Percentiles rank a stretch among this genome's conserved stretches.
Conservation (phyloP, 2,329 filamentous ascomycete genomes). For the Colletotrichum sojae region DNA sequence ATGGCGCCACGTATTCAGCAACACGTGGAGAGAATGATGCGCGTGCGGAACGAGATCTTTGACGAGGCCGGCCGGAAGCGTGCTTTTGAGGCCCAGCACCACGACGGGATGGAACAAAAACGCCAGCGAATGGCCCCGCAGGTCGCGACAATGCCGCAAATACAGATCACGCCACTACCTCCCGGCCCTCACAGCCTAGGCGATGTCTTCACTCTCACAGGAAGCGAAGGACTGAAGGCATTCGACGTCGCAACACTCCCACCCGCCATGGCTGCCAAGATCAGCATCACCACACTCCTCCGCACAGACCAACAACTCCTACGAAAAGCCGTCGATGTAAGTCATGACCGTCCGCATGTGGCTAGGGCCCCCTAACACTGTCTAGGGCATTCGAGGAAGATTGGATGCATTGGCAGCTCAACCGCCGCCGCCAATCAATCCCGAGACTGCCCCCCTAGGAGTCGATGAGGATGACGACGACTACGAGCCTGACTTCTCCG, state of each 20-base stretch:
- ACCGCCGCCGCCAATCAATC: conserved; percentile 64
- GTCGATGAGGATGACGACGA: conserved; percentile 85
- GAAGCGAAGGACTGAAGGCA: conserved; percentile 78
- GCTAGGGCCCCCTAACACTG: conserved; percentile 41
- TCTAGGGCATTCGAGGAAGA: conserved; percentile 67
- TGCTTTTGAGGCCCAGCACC: conserved; percentile 77
- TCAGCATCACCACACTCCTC: conserved; percentile 84
- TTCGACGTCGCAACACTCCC: conserved; percentile 90
- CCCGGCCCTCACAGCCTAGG: conserved; percentile 84
- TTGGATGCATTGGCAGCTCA: conserved; percentile 61
- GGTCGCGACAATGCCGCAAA: conserved; percentile 43
- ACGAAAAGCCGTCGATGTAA: conserved; percentile 80
- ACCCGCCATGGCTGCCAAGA: conserved; percentile 80
- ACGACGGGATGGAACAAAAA: conserved; percentile 84
- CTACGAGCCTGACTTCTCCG: conserved; percentile 90
- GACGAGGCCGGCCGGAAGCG: conserved; percentile 87
- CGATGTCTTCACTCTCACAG: conserved; percentile 88
- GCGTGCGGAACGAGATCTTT: conserved; percentile 82
- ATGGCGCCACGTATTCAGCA: conserved; percentile 85
- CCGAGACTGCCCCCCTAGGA: conserved; percentile 72
- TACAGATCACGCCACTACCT: conserved; percentile 78
- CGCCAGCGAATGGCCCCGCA: conserved; percentile 74
- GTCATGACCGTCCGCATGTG: conserved; percentile 45
- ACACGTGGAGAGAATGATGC: conserved; percentile 86
- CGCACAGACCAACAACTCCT: conserved; percentile 79